These are phyloP conservation scores for Pisolithus microcarpus DNA, from an alignment of 768 basidiomycete genomes.

Conservation along the genomic window DNA sequence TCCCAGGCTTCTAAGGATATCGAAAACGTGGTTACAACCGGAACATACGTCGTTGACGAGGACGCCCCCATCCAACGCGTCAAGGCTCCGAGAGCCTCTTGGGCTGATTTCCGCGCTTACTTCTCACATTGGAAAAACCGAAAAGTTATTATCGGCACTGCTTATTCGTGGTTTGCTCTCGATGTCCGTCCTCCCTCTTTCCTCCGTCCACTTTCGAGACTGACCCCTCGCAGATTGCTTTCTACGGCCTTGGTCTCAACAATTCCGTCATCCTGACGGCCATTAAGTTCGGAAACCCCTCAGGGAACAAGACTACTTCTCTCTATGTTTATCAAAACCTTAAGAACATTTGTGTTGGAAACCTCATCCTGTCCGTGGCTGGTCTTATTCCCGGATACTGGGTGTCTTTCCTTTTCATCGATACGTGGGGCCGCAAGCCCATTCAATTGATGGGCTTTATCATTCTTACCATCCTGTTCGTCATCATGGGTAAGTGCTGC, in stretches of 20 bases:
- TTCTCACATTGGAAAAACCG: constrained; percentile 71
- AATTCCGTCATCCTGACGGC: constrained; percentile 65
- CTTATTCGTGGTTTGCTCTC: constrained; percentile 87
- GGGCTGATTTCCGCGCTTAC: constrained; percentile 59
- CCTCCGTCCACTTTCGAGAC: neutral
- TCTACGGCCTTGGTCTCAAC: constrained; percentile 86
- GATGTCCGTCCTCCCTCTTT: constrained; percentile 43
- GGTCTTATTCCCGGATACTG: constrained; percentile 79
- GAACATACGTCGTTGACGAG: constrained; percentile 41
- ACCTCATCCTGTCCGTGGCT: constrained; percentile 66
- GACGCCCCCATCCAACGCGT: constrained; percentile 55
- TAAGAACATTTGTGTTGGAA: constrained; percentile 62
- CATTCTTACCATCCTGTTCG: constrained; percentile 57
- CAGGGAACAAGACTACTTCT: constrained; percentile 19
- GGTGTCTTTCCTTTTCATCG: constrained; percentile 54
- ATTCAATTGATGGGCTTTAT: constrained; percentile 76
- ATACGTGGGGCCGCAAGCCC: constrained; percentile 74
- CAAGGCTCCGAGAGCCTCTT: constrained; percentile 60
- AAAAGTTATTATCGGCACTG: constrained; percentile 70
- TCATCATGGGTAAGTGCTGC: constrained; percentile 54
- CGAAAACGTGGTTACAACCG: constrained; percentile 52
- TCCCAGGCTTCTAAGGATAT: constrained; percentile 70
- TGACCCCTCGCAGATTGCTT: constrained; percentile 54
- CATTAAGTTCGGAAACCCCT: constrained; percentile 55
- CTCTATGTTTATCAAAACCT: constrained; percentile 49